These are phyloP conservation scores for Cordyceps militaris DNA, from an alignment of 2,329 filamentous ascomycete genomes.

Conservation along the genomic window DNA sequence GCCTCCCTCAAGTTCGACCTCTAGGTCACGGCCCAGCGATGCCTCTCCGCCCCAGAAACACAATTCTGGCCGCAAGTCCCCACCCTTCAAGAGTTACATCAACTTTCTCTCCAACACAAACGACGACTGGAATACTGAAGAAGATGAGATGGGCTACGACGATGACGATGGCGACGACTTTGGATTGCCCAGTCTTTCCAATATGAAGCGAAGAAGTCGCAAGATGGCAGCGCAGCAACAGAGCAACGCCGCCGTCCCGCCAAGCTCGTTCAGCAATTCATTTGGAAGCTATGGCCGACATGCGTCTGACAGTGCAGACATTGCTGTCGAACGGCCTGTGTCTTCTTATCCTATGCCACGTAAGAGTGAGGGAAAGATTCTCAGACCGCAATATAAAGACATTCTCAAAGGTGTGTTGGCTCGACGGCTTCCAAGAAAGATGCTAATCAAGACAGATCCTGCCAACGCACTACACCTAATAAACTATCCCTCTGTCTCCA, in stretches of 20 bases:
- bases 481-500: slow-evolving; percentile 68
- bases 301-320: slow-evolving; percentile 83
- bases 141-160: slow-evolving; percentile 73
- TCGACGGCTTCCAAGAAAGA: slow-evolving; percentile 4
- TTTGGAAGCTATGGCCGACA: slow-evolving; percentile 40
- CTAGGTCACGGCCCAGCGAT: slow-evolving; percentile 43
- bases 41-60: slow-evolving; percentile 49
- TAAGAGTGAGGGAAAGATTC: slow-evolving; percentile 88
- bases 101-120: slow-evolving; percentile 76
- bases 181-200: slow-evolving; percentile 84
- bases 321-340: slow-evolving; percentile 79
- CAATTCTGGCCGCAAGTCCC: slow-evolving; percentile 48
- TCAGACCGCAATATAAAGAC: slow-evolving; percentile 96
- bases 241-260: slow-evolving; percentile 28
- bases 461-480: slow-evolving; percentile 94
- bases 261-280: slow-evolving; percentile 29
- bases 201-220: slow-evolving; percentile 69
- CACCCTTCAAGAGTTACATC: slow-evolving; percentile 67
- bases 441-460: slow-evolving; percentile 46
- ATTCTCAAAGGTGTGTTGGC: slow-evolving; percentile 60
- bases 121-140: slow-evolving; percentile 72
- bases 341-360: slow-evolving; percentile 81
- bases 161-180: slow-evolving; percentile 94
- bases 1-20: slow-evolving; percentile 56
- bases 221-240: slow-evolving; percentile 41